Evolutionary conservation across 2,329 filamentous ascomycete species (phyloP).

Genomic region (Talaromyces atroroseus): DNA sequence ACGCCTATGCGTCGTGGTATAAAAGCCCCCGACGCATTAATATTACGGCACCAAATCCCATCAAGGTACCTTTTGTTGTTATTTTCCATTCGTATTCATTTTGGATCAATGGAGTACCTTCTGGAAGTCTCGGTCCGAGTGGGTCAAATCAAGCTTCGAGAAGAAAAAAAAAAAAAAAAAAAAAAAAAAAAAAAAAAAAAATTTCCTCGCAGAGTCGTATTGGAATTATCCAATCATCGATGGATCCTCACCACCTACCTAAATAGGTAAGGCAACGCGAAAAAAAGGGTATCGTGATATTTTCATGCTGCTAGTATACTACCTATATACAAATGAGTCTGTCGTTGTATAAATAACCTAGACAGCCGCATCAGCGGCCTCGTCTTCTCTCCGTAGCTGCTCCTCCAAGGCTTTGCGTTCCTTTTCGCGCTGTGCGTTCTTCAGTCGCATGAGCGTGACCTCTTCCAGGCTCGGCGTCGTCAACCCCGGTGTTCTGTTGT

Average conservation of each 20-base stretch:
- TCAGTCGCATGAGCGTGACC: slow-evolving; percentile 51
- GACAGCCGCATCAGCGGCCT: slow-evolving; percentile 35
- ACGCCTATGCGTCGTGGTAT: too few relatives aligned
- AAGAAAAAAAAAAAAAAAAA: background rate
- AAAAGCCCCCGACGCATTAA: too few relatives aligned
- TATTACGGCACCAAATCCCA: background rate
- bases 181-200: background rate
- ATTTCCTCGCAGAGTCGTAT: background rate
- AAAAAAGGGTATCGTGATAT: slow-evolving; percentile 8
- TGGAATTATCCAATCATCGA: background rate
- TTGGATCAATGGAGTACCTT: background rate
- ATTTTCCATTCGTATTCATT: too few relatives aligned
- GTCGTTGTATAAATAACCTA: background rate
- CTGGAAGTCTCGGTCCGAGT: background rate
- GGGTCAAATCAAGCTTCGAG: background rate
- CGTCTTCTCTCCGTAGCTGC: slow-evolving; percentile 47
- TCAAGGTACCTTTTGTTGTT: background rate
- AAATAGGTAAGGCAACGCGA: background rate
- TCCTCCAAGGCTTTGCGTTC: slow-evolving; percentile 51
- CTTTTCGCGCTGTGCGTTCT: slow-evolving; percentile 51
- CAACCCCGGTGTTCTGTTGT: slow-evolving; percentile 15
- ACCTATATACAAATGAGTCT: background rate
- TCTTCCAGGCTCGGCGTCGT: slow-evolving; percentile 40
- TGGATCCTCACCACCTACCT: background rate
- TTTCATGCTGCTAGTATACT: background rate